Evolutionary conservation across 2,329 filamentous ascomycete species (phyloP).

Genomic region (Aspergillus fijiensis): DNA sequence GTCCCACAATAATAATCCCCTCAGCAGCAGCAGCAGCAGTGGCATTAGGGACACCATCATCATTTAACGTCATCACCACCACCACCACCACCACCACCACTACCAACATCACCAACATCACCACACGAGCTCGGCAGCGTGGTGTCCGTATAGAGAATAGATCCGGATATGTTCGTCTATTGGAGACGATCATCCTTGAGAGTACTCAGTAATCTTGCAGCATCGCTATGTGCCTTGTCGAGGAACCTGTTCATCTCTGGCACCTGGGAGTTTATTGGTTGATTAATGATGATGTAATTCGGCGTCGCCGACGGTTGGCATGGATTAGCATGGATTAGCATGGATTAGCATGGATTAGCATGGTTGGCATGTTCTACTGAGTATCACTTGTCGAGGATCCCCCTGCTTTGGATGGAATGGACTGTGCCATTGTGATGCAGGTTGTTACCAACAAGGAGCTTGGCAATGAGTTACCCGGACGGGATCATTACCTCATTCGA

Average conservation of each 20-base stretch:
- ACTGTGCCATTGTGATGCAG: slow-evolving; percentile 4
- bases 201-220: slow-evolving; percentile 4
- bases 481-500: slow-evolving; percentile 14
- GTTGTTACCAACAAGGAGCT: neutral
- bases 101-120: neutral
- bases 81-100: neutral
- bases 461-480: slow-evolving; percentile 8
- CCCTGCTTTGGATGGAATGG: neutral
- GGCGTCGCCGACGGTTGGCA: slow-evolving; percentile 9
- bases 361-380: neutral
- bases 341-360: neutral
- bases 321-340: neutral
- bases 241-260: too few relatives aligned
- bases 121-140: neutral
- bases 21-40: neutral
- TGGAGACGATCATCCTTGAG: neutral
- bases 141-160: neutral
- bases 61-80: neutral
- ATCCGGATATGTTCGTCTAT: neutral
- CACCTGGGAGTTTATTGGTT: neutral
- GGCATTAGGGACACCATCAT: neutral
- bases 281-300: slow-evolving; percentile 8
- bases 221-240: neutral
- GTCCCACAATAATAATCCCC: neutral
- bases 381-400: neutral